A percentile compares a stretch with the other conserved stretches of the same genome.
Conservation (phyloP, 2,329 filamentous ascomycete species). For the Ascochyta fabae region DNA sequence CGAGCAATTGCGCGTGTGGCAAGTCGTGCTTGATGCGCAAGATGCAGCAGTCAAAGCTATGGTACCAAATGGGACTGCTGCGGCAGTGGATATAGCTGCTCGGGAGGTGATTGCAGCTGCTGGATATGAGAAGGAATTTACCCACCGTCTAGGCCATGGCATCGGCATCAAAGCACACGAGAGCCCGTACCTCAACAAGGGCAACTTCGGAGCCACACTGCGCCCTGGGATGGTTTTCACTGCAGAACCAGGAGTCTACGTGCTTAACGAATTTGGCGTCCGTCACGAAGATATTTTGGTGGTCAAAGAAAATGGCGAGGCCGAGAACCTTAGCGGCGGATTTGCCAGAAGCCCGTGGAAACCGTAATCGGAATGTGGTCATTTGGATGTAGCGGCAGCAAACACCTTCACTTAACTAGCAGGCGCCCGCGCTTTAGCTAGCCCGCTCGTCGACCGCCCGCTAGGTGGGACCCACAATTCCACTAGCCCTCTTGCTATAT, state of each 20-base stretch:
- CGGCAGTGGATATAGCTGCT: slow-evolving; percentile 67
- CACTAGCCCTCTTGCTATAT: neutral
- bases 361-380: slow-evolving; percentile 40
- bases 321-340: slow-evolving; percentile 62
- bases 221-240: slow-evolving; percentile 68
- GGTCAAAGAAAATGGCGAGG: slow-evolving; percentile 60
- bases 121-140: slow-evolving; percentile 66
- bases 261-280: slow-evolving; percentile 66
- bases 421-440: neutral
- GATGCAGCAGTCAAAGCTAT: slow-evolving; percentile 61
- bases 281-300: slow-evolving; percentile 68
- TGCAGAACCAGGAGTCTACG: slow-evolving; percentile 68
- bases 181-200: slow-evolving; percentile 69
- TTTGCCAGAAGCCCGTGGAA: slow-evolving; percentile 62
- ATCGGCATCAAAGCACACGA: slow-evolving; percentile 73
- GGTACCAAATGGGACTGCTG: slow-evolving; percentile 60
- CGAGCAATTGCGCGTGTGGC: slow-evolving; percentile 66
- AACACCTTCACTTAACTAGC: neutral
- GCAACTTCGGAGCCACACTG: slow-evolving; percentile 58
- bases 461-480: neutral
- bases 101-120: slow-evolving; percentile 63
- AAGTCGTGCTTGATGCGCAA: slow-evolving; percentile 68
- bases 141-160: slow-evolving; percentile 68
- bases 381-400: neutral
- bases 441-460: neutral